Evolutionary conservation across 1,139 yeast genomes (phyloP), one percentile per base, ranked within the genome.

Genomic region (Diutina ranongensis): DNA sequence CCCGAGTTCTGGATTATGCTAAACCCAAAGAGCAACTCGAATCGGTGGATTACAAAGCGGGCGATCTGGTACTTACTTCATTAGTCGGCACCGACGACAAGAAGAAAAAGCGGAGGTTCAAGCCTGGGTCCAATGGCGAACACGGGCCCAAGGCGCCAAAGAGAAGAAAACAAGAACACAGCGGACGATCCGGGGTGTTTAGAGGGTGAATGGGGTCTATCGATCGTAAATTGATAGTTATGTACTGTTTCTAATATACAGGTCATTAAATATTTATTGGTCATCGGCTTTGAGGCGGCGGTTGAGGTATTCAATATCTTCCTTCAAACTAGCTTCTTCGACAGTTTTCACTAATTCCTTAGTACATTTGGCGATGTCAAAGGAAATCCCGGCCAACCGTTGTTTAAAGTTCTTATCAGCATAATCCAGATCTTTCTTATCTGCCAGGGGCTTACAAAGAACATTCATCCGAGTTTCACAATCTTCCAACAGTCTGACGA

Each of bases 301-400:
- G 57, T 72, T 72, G 47, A 72, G 62, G 49, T 72, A 63, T 13
- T 71, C 76, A 50, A 84, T 82, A 55, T 85, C 94, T 54, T 82
- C 89, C 55, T 83, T 83, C 56, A 88, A 68, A 58, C 92, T 83
- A 25, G 95, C 95, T 58, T 88, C 97, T 61, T 89, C 97, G 5
- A 89, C 96, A 1, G 95, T 84, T 67, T 88, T 89, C 33, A 89
- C 97, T 59, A 89, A 74, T 62, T 89, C 97, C 61, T 89, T 89
- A 12, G 97, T 89, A 61, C 95, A 84, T 63, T 92, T 87, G 44
- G 97, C 97, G 67, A 89, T 86, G 60, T 92, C 97, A 65, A 88
- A 92, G 20, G 96, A 88, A 52, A 88, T 83, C 2, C 97, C 97
- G 0, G 97, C 97, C 52, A 92, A 75, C 54, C 97, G 76, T 64